Percentiles rank a stretch among this genome's conserved stretches.
These are phyloP conservation scores for Coniochaeta hoffmannii DNA, from an alignment of 2,329 filamentous ascomycete genomes.

Conservation along the genomic window DNA sequence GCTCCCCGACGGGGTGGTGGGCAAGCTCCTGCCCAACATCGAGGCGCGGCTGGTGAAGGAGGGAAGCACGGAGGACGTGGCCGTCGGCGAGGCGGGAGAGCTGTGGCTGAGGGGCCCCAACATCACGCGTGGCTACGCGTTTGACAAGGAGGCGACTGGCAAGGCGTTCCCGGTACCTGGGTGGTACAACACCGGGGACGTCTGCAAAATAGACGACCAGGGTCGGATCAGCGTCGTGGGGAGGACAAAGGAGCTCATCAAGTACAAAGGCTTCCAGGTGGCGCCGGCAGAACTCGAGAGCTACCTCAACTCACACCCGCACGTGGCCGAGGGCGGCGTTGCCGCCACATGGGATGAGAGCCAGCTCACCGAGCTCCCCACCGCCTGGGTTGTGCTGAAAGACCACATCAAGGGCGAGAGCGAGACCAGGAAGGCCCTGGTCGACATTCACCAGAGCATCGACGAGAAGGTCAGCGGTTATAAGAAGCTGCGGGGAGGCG, in stretches of 20 bases:
- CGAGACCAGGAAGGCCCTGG: conserved; percentile 29
- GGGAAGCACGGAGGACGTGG: conserved; percentile 43
- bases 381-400: conserved; percentile 55
- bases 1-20: conserved; percentile 66
- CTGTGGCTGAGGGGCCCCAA: conserved; percentile 75
- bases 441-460: conserved; percentile 21
- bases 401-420: conserved; percentile 26
- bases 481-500: conserved; percentile 64
- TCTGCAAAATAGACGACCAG: conserved; percentile 68
- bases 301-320: conserved; percentile 31
- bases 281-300: conserved; percentile 58
- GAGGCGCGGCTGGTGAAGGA: conserved; percentile 72
- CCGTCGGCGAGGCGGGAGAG: conserved; percentile 58
- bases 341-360: conserved; percentile 52
- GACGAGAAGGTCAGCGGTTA: conserved; percentile 32
- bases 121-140: conserved; percentile 70
- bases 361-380: conserved; percentile 60
- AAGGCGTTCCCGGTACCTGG: conserved; percentile 68
- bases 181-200: conserved; percentile 87
- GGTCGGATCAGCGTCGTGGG: conserved; percentile 90
- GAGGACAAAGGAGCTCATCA: conserved; percentile 64
- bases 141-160: conserved; percentile 61
- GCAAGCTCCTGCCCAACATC: conserved; percentile 70
- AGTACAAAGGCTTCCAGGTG: conserved; percentile 64
- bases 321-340: conserved; percentile 51